Conservation (phyloP, 2,329 filamentous ascomycete species). For the Fusarium humuli region DNA sequence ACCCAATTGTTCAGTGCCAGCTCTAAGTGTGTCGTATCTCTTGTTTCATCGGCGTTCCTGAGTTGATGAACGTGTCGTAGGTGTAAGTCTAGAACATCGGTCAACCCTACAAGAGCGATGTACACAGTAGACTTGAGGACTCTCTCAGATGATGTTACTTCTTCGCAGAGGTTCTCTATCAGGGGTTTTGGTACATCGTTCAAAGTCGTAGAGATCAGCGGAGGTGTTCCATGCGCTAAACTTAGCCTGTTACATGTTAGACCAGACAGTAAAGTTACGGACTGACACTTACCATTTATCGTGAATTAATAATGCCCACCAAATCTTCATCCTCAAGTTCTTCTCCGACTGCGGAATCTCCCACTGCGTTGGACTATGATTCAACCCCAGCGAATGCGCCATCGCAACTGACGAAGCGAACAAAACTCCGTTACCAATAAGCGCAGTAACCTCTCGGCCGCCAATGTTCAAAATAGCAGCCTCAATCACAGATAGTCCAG, state of each 20-base stretch:
- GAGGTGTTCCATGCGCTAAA: constrained; percentile 64
- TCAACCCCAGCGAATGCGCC: constrained; percentile 65
- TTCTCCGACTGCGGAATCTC: constrained; percentile 64
- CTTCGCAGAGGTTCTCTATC: constrained; percentile 50
- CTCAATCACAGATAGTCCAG: constrained; percentile 68
- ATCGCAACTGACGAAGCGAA: constrained; percentile 64
- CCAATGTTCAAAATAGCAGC: constrained; percentile 69
- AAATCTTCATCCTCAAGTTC: constrained; percentile 62
- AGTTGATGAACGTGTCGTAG: constrained; percentile 54
- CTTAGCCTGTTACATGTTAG: constrained; percentile 56
- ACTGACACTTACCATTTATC: constrained; percentile 61
- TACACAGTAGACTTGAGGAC: constrained; percentile 54
- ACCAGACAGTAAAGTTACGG: fast-evolving
- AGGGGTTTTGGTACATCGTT: constrained; percentile 62
- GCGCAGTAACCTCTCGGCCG: constrained; percentile 69
- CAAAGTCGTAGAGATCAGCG: constrained; percentile 58
- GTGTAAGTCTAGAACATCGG: constrained; percentile 52
- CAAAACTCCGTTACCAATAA: constrained; percentile 67
- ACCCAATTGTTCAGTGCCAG: constrained; percentile 58
- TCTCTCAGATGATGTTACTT: constrained; percentile 25
- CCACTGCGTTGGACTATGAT: constrained; percentile 65
- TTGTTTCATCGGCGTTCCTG: constrained; percentile 42
- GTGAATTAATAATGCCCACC: constrained; percentile 67
- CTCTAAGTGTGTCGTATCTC: constrained; percentile 52
- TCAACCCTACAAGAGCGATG: constrained; percentile 58